Base-by-base conservation (phyloP, 768 basidiomycete species). In the Mycena olivaceomarginata region DNA sequence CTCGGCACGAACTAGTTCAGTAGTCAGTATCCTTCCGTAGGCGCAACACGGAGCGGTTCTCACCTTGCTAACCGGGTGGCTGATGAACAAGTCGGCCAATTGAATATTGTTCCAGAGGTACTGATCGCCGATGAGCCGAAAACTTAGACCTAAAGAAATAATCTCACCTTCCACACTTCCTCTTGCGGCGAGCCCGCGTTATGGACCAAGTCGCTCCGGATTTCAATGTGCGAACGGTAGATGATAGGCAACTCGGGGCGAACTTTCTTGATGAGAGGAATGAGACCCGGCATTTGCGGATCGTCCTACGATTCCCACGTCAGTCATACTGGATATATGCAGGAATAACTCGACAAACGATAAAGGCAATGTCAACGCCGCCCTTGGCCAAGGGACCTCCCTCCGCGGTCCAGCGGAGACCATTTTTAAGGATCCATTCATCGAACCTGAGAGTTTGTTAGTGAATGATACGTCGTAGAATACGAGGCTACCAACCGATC, bases 181-280 rank as follows among this genome's bases (percentile, higher is more conserved):
- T 94, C 93, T 82, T 98, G 97, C 25, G 96, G 95, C 15, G 96
- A 97, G 41, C 93, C 94, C 31, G 92, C 87, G 37, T 92, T 89
- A 84, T 97, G 95, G 31, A 96, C 93, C 56, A 98, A 93, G 83
- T 97, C 95, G 79, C 94, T 94, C 64, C 94, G 94, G 79, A 95
- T 97, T 87, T 99, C 97, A 77, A 98, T 98, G 88, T 98, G 97
- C 68, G 97, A 98, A 60, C 97, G 94, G 85, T 98, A 99, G 79
- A 98, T 89, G 82, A 98, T 96, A 69, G 97, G 97, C 63, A 97
- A 87, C 37, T 94, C 93, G 3, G 97, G 97, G 74, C 95, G 91
- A 70, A 94, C 88, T 87, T 94, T 94, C 84, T 92, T 93, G 89
- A 98, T 98, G 80, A 97, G 90, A 8, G 98, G 98, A 83, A 99